phyloP scores from a whole-genome alignment of 495 filamentous ascomycete species.

The Letharia columbiana region DNA sequence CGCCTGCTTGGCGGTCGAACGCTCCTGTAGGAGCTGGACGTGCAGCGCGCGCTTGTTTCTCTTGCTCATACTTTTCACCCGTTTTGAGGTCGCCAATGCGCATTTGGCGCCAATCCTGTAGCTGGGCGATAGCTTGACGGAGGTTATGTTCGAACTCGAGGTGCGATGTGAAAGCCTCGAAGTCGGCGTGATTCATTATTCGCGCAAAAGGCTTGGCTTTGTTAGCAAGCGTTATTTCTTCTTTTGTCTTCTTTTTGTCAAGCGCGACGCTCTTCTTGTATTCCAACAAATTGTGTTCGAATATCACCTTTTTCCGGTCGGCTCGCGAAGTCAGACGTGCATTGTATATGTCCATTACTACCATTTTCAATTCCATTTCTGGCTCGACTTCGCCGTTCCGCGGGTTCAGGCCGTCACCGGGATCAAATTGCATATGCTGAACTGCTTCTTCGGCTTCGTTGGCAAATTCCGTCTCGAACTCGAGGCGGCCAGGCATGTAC shows the following conservation, averaged over 20 bases:
- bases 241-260: constrained; percentile 94
- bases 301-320: constrained; percentile 94
- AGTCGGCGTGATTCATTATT: constrained; percentile 92
- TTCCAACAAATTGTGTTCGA: constrained; percentile 87
- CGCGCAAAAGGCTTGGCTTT: constrained; percentile 93
- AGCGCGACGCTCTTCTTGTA: constrained; percentile 77
- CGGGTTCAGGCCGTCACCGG: constrained; percentile 82
- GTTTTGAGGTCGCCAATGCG: constrained; percentile 72
- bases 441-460: constrained; percentile 98
- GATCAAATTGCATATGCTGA: constrained; percentile 95
- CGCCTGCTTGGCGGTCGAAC: constrained; percentile 69
- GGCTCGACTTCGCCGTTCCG: constrained; percentile 76
- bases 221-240: constrained; percentile 81
- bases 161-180: constrained; percentile 72
- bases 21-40: constrained; percentile 61
- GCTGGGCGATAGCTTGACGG: constrained; percentile 76
- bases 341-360: constrained; percentile 98
- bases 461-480: constrained; percentile 95
- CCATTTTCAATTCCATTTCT: constrained; percentile 95
- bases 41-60: constrained; percentile 70
- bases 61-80: constrained; percentile 90
- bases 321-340: constrained; percentile 79
- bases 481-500: constrained; percentile 95
- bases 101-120: constrained; percentile 89
- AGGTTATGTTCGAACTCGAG: constrained; percentile 86